phyloP scores from a whole-genome alignment of 2,329 filamentous ascomycete species.

The Fusarium nelsonii region DNA sequence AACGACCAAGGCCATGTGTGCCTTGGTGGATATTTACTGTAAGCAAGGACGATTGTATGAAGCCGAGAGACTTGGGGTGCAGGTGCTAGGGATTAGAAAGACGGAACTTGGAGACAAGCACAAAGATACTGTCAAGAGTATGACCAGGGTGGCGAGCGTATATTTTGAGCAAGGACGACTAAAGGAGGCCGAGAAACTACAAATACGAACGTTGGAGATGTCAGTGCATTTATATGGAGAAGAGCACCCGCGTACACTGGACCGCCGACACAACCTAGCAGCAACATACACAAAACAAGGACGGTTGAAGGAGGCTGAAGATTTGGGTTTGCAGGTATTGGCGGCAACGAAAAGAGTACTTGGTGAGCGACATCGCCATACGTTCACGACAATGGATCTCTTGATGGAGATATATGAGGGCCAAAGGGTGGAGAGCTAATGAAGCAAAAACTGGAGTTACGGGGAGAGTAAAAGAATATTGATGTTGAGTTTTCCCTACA shows the following conservation, averaged over 20 bases:
- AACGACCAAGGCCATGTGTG: accelerated
- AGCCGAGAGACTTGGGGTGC: no score
- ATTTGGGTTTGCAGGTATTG: accelerated
- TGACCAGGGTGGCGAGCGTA: accelerated
- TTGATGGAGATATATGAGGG: accelerated
- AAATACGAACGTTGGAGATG: accelerated
- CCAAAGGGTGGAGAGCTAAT: not conserved
- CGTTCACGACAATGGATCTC: accelerated
- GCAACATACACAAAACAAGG: accelerated
- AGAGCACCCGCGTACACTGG: accelerated
- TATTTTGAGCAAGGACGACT: accelerated
- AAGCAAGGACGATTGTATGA: accelerated
- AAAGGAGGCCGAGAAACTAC: accelerated
- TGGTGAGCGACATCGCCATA: accelerated
- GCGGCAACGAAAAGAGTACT: accelerated
- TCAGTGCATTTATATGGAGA: accelerated
- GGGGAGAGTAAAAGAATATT: no score
- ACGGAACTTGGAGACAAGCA: no score
- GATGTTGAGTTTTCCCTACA: no score
- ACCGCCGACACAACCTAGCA: accelerated
- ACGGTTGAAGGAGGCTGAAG: not conserved
- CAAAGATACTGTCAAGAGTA: accelerated
- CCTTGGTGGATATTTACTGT: accelerated
- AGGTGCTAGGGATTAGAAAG: no score
- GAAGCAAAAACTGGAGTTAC: not conserved